Percentiles rank a stretch among this genome's conserved stretches.
Conservation (phyloP, 495 filamentous ascomycete species). For the Podospora comata region DNA sequence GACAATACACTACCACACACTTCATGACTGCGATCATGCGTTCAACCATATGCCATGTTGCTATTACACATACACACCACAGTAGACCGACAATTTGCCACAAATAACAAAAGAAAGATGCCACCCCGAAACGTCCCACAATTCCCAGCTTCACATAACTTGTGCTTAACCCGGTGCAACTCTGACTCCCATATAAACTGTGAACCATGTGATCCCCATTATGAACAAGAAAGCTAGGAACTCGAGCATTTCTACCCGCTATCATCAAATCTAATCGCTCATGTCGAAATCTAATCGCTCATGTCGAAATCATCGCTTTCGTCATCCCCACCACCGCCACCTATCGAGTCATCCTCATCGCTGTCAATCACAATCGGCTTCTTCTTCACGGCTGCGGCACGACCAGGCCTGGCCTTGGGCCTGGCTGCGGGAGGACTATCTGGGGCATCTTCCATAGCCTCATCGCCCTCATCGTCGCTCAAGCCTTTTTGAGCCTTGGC, state of each 20-base stretch:
- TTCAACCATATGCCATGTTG: not conserved
- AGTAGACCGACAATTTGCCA: not conserved
- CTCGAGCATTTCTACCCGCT: not conserved
- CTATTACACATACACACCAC: not conserved
- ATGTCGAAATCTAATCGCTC: constrained; percentile 32
- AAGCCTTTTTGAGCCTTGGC: constrained; percentile 51
- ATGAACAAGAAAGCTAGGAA: not conserved
- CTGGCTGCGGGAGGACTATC: constrained; percentile 41
- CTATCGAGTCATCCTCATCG: constrained; percentile 46
- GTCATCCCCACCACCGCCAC: constrained; percentile 25
- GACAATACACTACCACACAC: not conserved
- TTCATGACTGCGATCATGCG: not conserved
- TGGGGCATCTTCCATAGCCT: constrained; percentile 36
- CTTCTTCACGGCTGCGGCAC: constrained; percentile 43
- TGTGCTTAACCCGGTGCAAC: not conserved
- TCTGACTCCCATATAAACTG: not conserved
- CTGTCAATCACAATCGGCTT: constrained; percentile 42
- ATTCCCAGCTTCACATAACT: not conserved
- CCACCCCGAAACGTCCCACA: not conserved
- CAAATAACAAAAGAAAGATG: constrained; percentile 13
- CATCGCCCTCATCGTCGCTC: constrained; percentile 36
- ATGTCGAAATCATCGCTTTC: constrained; percentile 29
- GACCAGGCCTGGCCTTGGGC: constrained; percentile 45
- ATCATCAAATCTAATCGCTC: constrained; percentile 19
- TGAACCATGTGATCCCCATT: not conserved